A percentile compares a stretch with the other conserved stretches of the same genome.
Conservation (phyloP, 176 grass and related monocot species). For the Zoysia pacifica region DNA sequence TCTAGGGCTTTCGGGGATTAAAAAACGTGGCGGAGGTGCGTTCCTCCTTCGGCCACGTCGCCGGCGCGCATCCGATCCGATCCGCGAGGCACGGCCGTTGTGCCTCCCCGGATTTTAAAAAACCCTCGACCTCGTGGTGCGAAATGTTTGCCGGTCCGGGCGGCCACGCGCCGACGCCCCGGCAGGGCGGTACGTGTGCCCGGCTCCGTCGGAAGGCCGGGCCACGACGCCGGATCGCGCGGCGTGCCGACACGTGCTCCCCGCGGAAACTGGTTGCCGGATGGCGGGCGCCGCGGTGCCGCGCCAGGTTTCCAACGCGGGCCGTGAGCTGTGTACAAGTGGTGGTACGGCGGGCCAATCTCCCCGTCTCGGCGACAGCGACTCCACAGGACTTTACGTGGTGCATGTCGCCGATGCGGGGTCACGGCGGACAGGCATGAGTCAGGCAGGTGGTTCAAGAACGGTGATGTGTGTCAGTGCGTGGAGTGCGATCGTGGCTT, state of each 20-base stretch:
- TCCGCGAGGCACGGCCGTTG: not conserved
- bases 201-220: slow-evolving; percentile 6
- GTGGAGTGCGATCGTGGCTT: not conserved
- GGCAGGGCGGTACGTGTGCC: not conserved
- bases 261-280: slow-evolving; percentile 4
- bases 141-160: not conserved
- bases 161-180: not conserved
- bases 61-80: not conserved
- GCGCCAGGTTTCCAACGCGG: not conserved
- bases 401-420: not conserved
- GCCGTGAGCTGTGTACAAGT: not conserved
- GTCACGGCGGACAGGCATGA: not conserved
- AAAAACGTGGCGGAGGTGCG: slow-evolving; percentile 34
- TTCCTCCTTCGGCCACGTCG: slow-evolving; percentile 39
- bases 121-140: not conserved
- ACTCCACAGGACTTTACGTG: not conserved
- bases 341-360: not conserved
- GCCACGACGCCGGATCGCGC: not conserved
- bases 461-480: not conserved
- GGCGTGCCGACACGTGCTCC: slow-evolving; percentile 34
- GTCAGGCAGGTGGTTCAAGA: not conserved
- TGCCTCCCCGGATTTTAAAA: not conserved
- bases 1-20: slow-evolving; percentile 36
- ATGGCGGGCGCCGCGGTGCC: not conserved
- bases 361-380: not conserved